Base-by-base conservation (phyloP, 2,329 filamentous ascomycete genomes). In the Niveomyces coronatus region DNA sequence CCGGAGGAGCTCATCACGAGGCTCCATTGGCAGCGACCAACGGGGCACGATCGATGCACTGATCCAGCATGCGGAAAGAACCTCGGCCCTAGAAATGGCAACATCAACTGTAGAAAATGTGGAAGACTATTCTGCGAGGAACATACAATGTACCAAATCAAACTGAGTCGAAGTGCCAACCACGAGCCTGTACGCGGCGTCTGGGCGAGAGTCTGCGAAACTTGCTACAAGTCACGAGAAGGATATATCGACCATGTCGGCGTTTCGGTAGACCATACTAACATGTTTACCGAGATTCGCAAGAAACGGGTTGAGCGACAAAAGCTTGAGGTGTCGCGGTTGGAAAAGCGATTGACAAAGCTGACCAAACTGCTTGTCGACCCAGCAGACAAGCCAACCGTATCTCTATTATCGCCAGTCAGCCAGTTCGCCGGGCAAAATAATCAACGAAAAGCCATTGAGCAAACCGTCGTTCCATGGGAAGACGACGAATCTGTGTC, bases 121-220 rank as follows among this genome's bases (percentile, higher is more conserved):
- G 91, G 91, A 6, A 81, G 82, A 49, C 64, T 98, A 28, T 98
- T 96, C 56, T 98, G 91, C 60, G 91, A 96, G 54, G 85, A 89
- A 49, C 91, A 98, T 57, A 96, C 91, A 37, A 94, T 98, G 88
- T 98, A 96, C 55, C 89, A 98, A 64, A 96, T 96, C 84, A 95
- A 93, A 66, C 70, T 98, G 9, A 94, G 88, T 8, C 72, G 88
- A 39, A 82, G 87, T 20, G 91, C 91, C 4, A 74, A 80, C 42
- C 86, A 95, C 60, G 91, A 98, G 46, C 89, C 91, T 0, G 76
- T 91, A 2, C 70, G 89, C 44, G 91, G 91, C 7, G 75, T 85
- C 49, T 98, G 91, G 91, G 94, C 85, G 50, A 68, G 91, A 36
- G 89, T 96, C 2, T 98, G 91, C 55, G 91, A 98, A 64, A 96